These are phyloP conservation scores for Isatis tinctoria DNA, from an alignment of 345 rosid species.

Conservation along the genomic window DNA sequence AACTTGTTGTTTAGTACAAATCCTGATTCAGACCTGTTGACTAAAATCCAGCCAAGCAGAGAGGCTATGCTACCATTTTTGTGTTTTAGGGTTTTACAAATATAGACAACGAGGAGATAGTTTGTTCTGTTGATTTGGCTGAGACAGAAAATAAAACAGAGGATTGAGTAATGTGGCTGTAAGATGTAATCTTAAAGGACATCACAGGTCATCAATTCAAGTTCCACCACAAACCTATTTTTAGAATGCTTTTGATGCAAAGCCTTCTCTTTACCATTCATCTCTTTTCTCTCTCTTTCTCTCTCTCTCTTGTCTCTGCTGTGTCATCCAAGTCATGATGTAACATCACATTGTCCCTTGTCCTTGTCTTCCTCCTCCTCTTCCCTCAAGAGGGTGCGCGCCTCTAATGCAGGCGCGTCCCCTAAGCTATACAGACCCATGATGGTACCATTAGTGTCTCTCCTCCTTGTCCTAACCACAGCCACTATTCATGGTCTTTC, in stretches of 20 bases:
- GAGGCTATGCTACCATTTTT: not conserved
- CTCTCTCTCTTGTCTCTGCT: conserved; percentile 12
- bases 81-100: not conserved
- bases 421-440: conserved; percentile 21
- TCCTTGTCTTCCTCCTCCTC: not conserved
- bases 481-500: conserved; percentile 31
- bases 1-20: conserved; percentile 1
- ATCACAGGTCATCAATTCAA: conserved; percentile 24
- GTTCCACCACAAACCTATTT: conserved; percentile 21
- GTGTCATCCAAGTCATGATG: conserved; percentile 23
- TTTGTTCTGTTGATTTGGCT: not conserved
- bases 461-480: conserved; percentile 20
- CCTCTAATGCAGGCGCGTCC: conserved; percentile 40
- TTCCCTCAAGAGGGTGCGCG: conserved; percentile 55
- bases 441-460: conserved; percentile 13
- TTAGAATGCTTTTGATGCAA: conserved; percentile 21
- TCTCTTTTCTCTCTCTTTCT: too few species aligned
- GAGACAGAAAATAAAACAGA: conserved; percentile 3
- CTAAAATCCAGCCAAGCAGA: not conserved
- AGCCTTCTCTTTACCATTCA: conserved; percentile 28
- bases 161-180: not conserved
- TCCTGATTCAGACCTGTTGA: not conserved
- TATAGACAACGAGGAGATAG: not conserved
- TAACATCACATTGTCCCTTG: conserved; percentile 11
- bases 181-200: conserved; percentile 18